Conservation (phyloP, 805 yeast species). For the Lipomyces kockii region DNA sequence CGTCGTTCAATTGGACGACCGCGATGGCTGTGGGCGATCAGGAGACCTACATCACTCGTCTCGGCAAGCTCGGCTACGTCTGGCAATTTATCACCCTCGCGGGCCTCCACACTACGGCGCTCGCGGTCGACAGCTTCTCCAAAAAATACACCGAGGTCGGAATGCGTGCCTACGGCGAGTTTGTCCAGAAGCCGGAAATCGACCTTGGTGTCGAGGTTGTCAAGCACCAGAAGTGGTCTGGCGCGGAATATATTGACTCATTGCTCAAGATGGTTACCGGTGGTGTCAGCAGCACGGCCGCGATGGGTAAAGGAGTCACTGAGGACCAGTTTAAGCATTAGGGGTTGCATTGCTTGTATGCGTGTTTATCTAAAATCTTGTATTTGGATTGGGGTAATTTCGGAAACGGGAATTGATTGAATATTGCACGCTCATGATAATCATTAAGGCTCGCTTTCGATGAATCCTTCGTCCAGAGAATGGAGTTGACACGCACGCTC, state of each 20-base stretch:
- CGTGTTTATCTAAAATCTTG: no score
- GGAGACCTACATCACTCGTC: slow-evolving; percentile 84
- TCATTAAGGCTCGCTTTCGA: no score
- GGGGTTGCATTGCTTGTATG: neutral
- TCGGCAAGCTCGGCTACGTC: slow-evolving; percentile 86
- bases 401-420: no score
- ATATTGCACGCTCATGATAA: no score
- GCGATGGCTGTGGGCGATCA: slow-evolving; percentile 90
- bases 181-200: slow-evolving; percentile 85
- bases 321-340: slow-evolving; percentile 83
- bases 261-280: slow-evolving; percentile 89
- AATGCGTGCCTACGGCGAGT: slow-evolving; percentile 93
- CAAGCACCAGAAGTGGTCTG: slow-evolving; percentile 98
- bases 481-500: no score
- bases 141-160: slow-evolving; percentile 78
- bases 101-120: slow-evolving; percentile 93
- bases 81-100: slow-evolving; percentile 99
- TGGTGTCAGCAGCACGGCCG: slow-evolving; percentile 93
- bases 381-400: no score
- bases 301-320: slow-evolving; percentile 98
- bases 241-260: slow-evolving; percentile 94
- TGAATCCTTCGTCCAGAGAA: no score
- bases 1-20: slow-evolving; percentile 96
- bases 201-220: slow-evolving; percentile 90
- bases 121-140: slow-evolving; percentile 85